Evolutionary conservation across 495 filamentous ascomycete species (phyloP).

Genomic region (Xylaria telfairii): DNA sequence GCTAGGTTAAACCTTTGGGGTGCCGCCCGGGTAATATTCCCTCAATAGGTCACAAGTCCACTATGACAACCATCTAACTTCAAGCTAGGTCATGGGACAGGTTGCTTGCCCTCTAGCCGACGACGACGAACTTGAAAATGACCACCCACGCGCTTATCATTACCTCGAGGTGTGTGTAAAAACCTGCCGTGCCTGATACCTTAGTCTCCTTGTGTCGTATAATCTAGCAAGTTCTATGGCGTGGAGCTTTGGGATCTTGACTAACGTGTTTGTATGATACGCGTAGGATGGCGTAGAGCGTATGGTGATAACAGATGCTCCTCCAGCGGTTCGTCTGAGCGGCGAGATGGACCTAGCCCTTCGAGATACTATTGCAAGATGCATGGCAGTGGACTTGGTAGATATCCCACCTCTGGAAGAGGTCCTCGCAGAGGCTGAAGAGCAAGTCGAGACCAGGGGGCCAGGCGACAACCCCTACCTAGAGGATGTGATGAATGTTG

Average conservation of each 20-base stretch:
- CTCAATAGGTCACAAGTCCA: background rate
- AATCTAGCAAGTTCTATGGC: too few species aligned
- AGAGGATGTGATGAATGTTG: background rate
- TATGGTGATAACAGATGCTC: background rate
- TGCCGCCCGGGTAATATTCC: background rate
- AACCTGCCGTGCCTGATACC: too few species aligned
- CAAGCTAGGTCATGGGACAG: background rate
- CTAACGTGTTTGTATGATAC: too few species aligned
- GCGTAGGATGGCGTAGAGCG: background rate
- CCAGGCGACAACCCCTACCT: background rate
- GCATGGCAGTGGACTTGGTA: background rate
- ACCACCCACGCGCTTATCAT: background rate
- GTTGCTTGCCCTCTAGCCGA: background rate
- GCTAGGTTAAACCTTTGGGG: background rate
- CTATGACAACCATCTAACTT: background rate
- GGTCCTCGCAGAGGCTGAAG: slow-evolving; percentile 5
- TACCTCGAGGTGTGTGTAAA: too few species aligned
- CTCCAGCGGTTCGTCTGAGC: background rate
- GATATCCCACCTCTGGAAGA: slow-evolving; percentile 1
- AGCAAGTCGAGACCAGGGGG: background rate
- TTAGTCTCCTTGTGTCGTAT: too few species aligned
- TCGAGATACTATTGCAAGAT: slow-evolving; percentile 1
- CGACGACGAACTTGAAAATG: background rate
- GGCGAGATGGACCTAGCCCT: background rate
- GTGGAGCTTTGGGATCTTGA: too few species aligned